A percentile compares a stretch with the other conserved stretches of the same genome.
These are phyloP conservation scores for Trichoderma sp. DNA, from an alignment of 2,329 filamentous ascomycete species.

Conservation along the genomic window DNA sequence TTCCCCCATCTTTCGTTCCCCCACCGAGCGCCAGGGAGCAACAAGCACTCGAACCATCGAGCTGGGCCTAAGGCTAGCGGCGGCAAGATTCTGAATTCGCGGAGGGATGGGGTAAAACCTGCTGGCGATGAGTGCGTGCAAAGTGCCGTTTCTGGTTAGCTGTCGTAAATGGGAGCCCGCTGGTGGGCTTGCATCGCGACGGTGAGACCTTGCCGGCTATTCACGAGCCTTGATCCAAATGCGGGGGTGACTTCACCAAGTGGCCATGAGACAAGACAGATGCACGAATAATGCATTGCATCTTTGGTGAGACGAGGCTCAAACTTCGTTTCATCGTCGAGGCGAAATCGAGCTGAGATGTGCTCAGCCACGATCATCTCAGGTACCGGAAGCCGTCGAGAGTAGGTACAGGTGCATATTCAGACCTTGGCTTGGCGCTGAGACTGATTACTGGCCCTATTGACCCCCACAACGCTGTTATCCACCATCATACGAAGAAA, in stretches of 20 bases:
- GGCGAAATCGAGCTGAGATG: neutral
- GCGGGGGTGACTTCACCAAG: neutral
- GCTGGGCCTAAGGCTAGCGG: constrained; percentile 18
- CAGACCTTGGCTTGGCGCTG: constrained; percentile 1
- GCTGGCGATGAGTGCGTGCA: neutral
- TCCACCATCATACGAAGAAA: neutral
- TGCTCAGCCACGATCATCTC: constrained; percentile 4
- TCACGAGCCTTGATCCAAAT: neutral
- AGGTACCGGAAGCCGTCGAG: neutral
- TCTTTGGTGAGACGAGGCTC: constrained; percentile 2
- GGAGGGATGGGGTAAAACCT: constrained; percentile 10
- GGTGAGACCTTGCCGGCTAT: neutral
- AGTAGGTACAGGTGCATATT: neutral
- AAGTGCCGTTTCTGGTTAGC: constrained; percentile 8
- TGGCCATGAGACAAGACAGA: neutral
- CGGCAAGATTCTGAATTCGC: constrained; percentile 16
- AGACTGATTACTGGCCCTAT: neutral
- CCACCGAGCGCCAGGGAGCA: constrained; percentile 20
- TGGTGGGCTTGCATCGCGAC: neutral
- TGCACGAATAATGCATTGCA: neutral
- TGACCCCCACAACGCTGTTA: constrained; percentile 16
- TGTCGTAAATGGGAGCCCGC: neutral
- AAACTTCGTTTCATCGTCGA: neutral
- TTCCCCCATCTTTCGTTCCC: constrained; percentile 19
- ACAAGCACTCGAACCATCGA: constrained; percentile 16